Percentiles rank a stretch among this genome's conserved stretches.
Evolutionary conservation across 177 flowering plant species (phyloP).

Genomic region (Tripterygium wilfordii): DNA sequence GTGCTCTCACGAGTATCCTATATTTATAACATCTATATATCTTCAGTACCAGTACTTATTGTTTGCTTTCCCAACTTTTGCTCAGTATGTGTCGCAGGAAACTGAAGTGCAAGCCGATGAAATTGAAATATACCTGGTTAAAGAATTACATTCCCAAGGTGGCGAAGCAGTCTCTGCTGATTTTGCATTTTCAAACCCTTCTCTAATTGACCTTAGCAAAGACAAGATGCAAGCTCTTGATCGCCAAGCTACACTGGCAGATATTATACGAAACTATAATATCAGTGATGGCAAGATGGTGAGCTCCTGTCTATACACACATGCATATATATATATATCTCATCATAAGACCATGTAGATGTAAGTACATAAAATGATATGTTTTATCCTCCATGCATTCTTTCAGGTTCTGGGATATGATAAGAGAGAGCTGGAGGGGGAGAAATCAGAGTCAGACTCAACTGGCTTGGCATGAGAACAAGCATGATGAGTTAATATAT

Average conservation of each 20-base stretch:
- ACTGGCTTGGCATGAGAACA: neutral
- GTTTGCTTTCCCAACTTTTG: conserved; percentile 1
- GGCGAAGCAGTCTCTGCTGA: conserved; percentile 8
- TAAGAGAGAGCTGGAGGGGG: conserved; percentile 15
- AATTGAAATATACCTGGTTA: conserved; percentile 43
- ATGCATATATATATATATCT: neutral
- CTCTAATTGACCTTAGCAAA: conserved; percentile 15
- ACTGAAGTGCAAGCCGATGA: conserved; percentile 42
- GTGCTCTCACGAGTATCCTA: no score
- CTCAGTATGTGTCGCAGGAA: conserved; percentile 61
- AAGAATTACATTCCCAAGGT: conserved; percentile 16
- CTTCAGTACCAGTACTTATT: neutral
- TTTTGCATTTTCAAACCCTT: conserved; percentile 5
- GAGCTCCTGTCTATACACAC: conserved; percentile 1
- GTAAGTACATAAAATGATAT: neutral
- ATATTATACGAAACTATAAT: conserved; percentile 24
- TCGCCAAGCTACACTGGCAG: conserved; percentile 44
- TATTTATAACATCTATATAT: no score
- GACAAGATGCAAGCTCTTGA: conserved; percentile 33
- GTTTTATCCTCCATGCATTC: neutral
- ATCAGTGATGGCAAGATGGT: conserved; percentile 41
- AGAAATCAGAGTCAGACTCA: neutral
- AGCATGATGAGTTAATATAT: neutral
- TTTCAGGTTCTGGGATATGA: conserved; percentile 57
- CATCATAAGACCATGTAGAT: neutral